phyloP scores from a whole-genome alignment of 345 rosid species.

The Heritiera littoralis region DNA sequence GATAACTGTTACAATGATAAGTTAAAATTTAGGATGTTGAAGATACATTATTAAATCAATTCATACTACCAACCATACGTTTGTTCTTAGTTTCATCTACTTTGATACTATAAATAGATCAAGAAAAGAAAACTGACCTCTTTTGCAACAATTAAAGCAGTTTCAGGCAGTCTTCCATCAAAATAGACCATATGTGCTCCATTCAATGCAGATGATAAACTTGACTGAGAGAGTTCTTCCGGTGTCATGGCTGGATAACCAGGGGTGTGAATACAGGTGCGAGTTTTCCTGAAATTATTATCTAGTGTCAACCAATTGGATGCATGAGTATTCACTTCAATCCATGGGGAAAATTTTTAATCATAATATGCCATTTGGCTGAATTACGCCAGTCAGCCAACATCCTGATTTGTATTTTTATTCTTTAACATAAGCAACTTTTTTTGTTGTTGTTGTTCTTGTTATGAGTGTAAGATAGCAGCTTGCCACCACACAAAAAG shows the following conservation, averaged over 20 bases:
- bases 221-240: slow-evolving; percentile 52
- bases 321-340: neutral
- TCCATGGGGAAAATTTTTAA: neutral
- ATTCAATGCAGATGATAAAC: slow-evolving; percentile 55
- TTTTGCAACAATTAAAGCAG: slow-evolving; percentile 60
- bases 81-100: slow-evolving; percentile 13
- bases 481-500: neutral
- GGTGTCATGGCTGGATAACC: slow-evolving; percentile 74
- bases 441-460: neutral
- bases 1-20: neutral
- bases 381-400: neutral
- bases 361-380: neutral
- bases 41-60: neutral
- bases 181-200: slow-evolving; percentile 63
- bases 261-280: slow-evolving; percentile 90
- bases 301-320: neutral
- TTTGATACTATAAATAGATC: neutral
- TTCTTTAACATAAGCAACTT: slow-evolving; percentile 2
- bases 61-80: neutral
- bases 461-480: neutral
- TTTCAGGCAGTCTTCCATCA: slow-evolving; percentile 68
- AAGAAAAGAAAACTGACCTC: slow-evolving; percentile 55
- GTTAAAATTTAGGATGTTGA: neutral
- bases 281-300: slow-evolving; percentile 64
- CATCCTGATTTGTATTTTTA: neutral